A percentile compares a stretch with the other conserved stretches of the same genome.
Conservation (phyloP, 2,329 filamentous ascomycete species). For the Pseudopyricularia javanii region DNA sequence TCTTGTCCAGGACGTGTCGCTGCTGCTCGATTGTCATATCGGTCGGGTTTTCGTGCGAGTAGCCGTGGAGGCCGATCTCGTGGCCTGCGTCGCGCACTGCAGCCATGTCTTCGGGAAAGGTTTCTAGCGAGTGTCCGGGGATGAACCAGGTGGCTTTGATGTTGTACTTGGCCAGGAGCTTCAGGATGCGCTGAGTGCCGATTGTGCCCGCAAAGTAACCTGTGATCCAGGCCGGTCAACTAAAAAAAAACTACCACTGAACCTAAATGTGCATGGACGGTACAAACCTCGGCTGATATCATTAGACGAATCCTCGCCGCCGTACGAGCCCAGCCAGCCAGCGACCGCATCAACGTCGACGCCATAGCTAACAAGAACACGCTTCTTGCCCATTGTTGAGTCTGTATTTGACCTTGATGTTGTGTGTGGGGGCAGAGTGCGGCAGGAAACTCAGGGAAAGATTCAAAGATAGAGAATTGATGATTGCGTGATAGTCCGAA, state of each 20-base stretch:
- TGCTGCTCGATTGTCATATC: slow-evolving; percentile 62
- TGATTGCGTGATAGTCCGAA: too few species aligned
- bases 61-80: slow-evolving; percentile 32
- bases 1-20: slow-evolving; percentile 62
- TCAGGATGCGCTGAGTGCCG: slow-evolving; percentile 53
- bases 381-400: neutral
- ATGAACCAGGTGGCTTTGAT: slow-evolving; percentile 52
- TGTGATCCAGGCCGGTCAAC: neutral
- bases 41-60: slow-evolving; percentile 24
- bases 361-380: slow-evolving; percentile 46
- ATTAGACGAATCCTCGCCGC: slow-evolving; percentile 57
- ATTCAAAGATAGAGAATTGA: too few species aligned
- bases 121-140: slow-evolving; percentile 34
- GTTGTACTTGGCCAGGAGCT: slow-evolving; percentile 58
- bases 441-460: too few species aligned
- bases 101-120: slow-evolving; percentile 32
- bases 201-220: slow-evolving; percentile 61
- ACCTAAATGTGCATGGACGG: too few species aligned
- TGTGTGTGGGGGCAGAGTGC: neutral
- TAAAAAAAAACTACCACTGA: too few species aligned
- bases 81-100: slow-evolving; percentile 32
- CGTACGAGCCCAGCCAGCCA: slow-evolving; percentile 65
- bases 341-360: slow-evolving; percentile 68
- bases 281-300: slow-evolving; percentile 56
- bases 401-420: neutral